Evolutionary conservation across 768 basidiomycete species (phyloP).

Genomic region (Piloderma croceum): DNA sequence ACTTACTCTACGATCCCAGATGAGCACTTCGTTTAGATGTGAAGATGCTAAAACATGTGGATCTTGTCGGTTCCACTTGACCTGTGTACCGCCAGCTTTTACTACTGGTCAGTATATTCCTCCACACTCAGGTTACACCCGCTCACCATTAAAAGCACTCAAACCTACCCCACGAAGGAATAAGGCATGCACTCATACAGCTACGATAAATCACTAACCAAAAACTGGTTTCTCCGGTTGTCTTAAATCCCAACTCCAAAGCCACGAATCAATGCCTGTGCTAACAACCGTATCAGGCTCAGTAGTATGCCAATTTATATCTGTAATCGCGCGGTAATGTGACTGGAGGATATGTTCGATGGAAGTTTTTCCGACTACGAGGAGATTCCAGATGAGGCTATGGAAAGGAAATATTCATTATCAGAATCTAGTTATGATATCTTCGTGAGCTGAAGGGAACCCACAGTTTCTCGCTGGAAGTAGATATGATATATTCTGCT

Average conservation of each 20-base stretch:
- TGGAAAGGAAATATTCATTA: conserved; percentile 66
- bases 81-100: conserved; percentile 83
- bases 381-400: conserved; percentile 93
- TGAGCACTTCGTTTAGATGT: conserved; percentile 78
- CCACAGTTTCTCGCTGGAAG: conserved; percentile 83
- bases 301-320: conserved; percentile 93
- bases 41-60: conserved; percentile 84
- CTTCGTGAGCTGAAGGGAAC: conserved; percentile 42
- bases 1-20: conserved; percentile 91
- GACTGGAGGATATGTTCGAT: conserved; percentile 83
- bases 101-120: conserved; percentile 1
- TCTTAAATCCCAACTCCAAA: conserved; percentile 92
- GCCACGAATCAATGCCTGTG: conserved; percentile 89
- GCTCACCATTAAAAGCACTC: conserved; percentile 50
- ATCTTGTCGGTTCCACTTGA: conserved; percentile 94
- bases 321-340: conserved; percentile 93
- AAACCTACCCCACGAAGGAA: conserved; percentile 33
- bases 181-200: not conserved
- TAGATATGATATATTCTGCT: conserved; percentile 80
- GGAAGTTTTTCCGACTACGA: conserved; percentile 63
- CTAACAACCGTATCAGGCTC: conserved; percentile 85
- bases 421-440: conserved; percentile 83
- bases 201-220: conserved; percentile 30
- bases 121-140: not conserved
- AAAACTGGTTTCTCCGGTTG: conserved; percentile 64